Evolutionary conservation across 768 basidiomycete genomes (phyloP).

Genomic region (Postia placenta): DNA sequence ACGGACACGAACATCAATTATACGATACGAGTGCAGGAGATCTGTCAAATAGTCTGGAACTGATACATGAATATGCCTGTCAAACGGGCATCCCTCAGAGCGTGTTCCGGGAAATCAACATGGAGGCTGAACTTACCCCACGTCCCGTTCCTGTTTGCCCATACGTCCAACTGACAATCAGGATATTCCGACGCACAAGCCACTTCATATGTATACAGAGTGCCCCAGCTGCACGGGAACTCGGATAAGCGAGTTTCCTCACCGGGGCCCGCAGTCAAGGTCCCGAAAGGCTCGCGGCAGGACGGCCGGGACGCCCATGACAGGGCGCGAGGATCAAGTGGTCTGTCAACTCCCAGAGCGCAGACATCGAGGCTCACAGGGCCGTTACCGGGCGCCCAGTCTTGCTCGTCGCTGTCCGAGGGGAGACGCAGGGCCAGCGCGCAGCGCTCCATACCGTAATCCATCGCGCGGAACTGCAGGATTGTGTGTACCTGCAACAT

Average conservation of each 20-base stretch:
- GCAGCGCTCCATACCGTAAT: slow-evolving; percentile 24
- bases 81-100: neutral
- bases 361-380: slow-evolving; percentile 12
- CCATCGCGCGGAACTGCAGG: slow-evolving; percentile 21
- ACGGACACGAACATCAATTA: no score
- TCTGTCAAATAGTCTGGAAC: slow-evolving; percentile 12
- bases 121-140: slow-evolving; percentile 17
- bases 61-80: slow-evolving; percentile 23
- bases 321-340: slow-evolving; percentile 15
- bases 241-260: slow-evolving; percentile 12
- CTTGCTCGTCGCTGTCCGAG: slow-evolving; percentile 9
- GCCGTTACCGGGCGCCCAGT: slow-evolving; percentile 5
- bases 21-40: no score
- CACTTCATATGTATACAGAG: slow-evolving; percentile 18
- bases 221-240: slow-evolving; percentile 21
- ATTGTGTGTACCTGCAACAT: slow-evolving; percentile 15
- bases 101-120: neutral
- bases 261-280: slow-evolving; percentile 11
- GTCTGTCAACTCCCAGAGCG: slow-evolving; percentile 10
- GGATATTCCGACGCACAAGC: slow-evolving; percentile 11
- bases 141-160: slow-evolving; percentile 21
- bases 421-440: slow-evolving; percentile 20
- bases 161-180: slow-evolving; percentile 20
- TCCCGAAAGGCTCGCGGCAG: slow-evolving; percentile 7
- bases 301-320: slow-evolving; percentile 15